These are phyloP conservation scores for Cryptococcus sp. DNA, from an alignment of 1,284 basidiomycete species.

Conservation along the genomic window DNA sequence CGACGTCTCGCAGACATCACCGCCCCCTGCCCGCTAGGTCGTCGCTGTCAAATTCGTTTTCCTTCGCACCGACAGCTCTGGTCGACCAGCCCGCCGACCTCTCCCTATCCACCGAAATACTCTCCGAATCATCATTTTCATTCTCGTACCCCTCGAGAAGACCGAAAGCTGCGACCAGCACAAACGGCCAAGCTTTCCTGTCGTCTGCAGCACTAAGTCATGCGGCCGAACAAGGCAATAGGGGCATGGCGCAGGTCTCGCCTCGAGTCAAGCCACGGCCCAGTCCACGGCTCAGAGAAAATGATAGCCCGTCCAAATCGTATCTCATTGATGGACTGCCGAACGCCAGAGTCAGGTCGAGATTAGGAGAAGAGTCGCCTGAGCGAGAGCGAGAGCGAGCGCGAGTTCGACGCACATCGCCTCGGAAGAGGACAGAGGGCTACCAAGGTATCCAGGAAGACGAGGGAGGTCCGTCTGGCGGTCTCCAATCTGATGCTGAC, in stretches of 20 bases:
- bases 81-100: conserved; percentile 65
- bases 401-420: conserved; percentile 13
- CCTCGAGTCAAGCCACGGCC: conserved; percentile 26
- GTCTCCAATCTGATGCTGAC: conserved; percentile 60
- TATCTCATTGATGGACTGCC: conserved; percentile 8
- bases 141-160: conserved; percentile 67
- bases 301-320: neutral
- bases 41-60: conserved; percentile 71
- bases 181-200: conserved; percentile 63
- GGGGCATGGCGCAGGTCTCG: conserved; percentile 35
- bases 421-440: conserved; percentile 40
- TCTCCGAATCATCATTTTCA: conserved; percentile 70
- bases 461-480: conserved; percentile 58
- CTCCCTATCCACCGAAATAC: conserved; percentile 57
- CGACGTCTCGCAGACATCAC: conserved; percentile 15
- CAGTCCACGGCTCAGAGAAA: neutral
- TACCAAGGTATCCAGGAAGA: conserved; percentile 19
- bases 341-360: conserved; percentile 7
- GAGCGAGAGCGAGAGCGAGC: conserved; percentile 4
- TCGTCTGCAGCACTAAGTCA: conserved; percentile 8
- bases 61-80: conserved; percentile 72
- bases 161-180: conserved; percentile 59
- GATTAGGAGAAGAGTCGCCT: conserved; percentile 15
- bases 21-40: conserved; percentile 24
- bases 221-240: conserved; percentile 34